phyloP scores from a whole-genome alignment of 306 rosid genomes.

The Hippophae tibetana region DNA sequence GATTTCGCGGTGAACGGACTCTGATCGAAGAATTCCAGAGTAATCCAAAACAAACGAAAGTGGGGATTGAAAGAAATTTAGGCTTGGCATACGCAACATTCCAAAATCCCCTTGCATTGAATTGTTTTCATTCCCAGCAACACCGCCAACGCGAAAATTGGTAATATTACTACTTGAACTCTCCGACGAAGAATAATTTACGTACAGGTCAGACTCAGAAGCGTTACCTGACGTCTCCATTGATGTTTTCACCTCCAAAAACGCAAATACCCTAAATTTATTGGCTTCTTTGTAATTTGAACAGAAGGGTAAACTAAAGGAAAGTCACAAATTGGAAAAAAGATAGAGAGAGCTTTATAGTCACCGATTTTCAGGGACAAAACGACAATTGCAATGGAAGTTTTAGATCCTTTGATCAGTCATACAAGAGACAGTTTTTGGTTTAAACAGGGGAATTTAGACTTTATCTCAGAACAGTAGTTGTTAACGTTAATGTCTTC shows the following conservation, averaged over 20 bases:
- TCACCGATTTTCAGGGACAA: no score
- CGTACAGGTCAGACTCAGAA: slow-evolving; percentile 18
- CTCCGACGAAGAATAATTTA: slow-evolving; percentile 18
- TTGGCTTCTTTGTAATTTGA: background rate
- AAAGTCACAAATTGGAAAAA: no score
- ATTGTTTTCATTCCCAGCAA: slow-evolving; percentile 7
- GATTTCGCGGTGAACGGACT: slow-evolving; percentile 20
- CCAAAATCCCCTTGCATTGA: slow-evolving; percentile 18
- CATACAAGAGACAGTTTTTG: no score
- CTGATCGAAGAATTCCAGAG: slow-evolving; percentile 36
- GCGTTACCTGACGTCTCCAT: slow-evolving; percentile 34
- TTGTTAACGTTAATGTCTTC: no score
- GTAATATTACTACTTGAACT: slow-evolving; percentile 12
- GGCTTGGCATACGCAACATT: slow-evolving; percentile 31
- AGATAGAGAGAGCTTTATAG: no score
- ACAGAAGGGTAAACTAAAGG: no score
- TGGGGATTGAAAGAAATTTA: slow-evolving; percentile 41
- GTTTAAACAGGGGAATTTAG: no score
- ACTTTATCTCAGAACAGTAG: no score
- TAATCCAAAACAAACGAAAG: slow-evolving; percentile 46
- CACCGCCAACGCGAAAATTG: slow-evolving; percentile 7
- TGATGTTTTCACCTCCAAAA: slow-evolving; percentile 1
- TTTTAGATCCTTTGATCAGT: no score
- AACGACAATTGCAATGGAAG: no score
- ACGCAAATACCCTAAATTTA: slow-evolving; percentile 22